Conservation (phyloP, 768 basidiomycete genomes). For the Tubosaeta brunneosetosa region DNA sequence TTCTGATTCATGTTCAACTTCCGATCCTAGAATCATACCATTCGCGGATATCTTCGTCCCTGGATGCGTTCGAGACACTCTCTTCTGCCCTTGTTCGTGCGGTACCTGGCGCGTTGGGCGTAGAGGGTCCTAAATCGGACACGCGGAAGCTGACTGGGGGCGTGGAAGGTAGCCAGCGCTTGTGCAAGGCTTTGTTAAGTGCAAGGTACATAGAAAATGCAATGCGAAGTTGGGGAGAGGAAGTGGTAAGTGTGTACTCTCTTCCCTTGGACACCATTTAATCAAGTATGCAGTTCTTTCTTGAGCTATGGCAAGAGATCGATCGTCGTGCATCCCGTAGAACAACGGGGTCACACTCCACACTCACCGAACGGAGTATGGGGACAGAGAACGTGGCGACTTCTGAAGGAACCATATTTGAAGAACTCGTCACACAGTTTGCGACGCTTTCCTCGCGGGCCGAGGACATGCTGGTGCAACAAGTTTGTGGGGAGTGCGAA, state of each 20-base stretch:
- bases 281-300: slow-evolving; percentile 64
- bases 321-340: slow-evolving; percentile 51
- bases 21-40: slow-evolving; percentile 79
- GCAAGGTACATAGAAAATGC: slow-evolving; percentile 65
- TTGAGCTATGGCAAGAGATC: slow-evolving; percentile 86
- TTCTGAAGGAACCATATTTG: slow-evolving; percentile 70
- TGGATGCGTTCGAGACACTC: slow-evolving; percentile 92
- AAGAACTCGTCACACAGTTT: slow-evolving; percentile 67
- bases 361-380: slow-evolving; percentile 44
- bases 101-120: slow-evolving; percentile 85
- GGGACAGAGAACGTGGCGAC: slow-evolving; percentile 23
- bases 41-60: slow-evolving; percentile 69
- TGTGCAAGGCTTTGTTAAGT: slow-evolving; percentile 84
- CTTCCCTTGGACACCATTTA: background rate
- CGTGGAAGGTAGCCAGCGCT: slow-evolving; percentile 72
- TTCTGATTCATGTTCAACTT: slow-evolving; percentile 80
- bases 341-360: slow-evolving; percentile 44
- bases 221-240: slow-evolving; percentile 85
- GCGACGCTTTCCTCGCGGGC: slow-evolving; percentile 57
- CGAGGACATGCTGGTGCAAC: slow-evolving; percentile 84
- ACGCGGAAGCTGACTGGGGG: slow-evolving; percentile 71
- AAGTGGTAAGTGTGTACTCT: slow-evolving; percentile 54
- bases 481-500: slow-evolving; percentile 80
- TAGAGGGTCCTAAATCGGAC: slow-evolving; percentile 42
- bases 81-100: slow-evolving; percentile 84